Evolutionary conservation across 306 rosid genomes (phyloP), one percentile per base, ranked within the genome.

Genomic region (Glycine latifolia): DNA sequence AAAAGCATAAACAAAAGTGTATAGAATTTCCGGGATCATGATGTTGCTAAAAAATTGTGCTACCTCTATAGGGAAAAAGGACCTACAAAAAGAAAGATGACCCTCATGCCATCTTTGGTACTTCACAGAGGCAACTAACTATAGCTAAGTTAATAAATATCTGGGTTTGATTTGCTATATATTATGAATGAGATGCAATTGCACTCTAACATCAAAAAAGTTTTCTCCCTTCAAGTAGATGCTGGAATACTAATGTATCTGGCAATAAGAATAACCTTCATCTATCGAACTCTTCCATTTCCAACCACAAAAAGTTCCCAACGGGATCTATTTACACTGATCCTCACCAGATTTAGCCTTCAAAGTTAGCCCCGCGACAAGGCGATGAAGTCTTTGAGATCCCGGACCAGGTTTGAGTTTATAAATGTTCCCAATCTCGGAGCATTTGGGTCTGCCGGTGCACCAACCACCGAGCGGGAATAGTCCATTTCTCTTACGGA

Each of bases 381-480:
- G 97, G 73, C 79, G 71, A 13, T 58, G 84, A 85, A 93, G 94
- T 89, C 95, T 85, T 15, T 82, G 80, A 10, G 95, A 75, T 5
- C 94, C 97, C 0, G 87, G 90, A 61, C 99, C 90, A 35, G 99
- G 95, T 85, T 86, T 88, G 76, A 95, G 87, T 76, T 90, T 88
- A 69, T 68, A 79, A 5, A 86, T 78, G 89, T 95, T 77, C 6
- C 99, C 97, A 61, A 95, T 87, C 87, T 89, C 75, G 1, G 95
- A 86, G 54, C 99, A 95, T 71, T 89, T 84, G 1, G 93, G 93
- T 74, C 76, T 88, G 4, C 95, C 97, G 6, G 93, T 75, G 47
- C 97, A 95, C 99, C 99, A 95, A n/a, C 94, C 97, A 10, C 97
- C 99, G 0, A 97, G 86, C 3, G 97, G 85, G 82, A 95, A 88